Conservation (phyloP, 495 filamentous ascomycete genomes). For the Podospora appendiculata region DNA sequence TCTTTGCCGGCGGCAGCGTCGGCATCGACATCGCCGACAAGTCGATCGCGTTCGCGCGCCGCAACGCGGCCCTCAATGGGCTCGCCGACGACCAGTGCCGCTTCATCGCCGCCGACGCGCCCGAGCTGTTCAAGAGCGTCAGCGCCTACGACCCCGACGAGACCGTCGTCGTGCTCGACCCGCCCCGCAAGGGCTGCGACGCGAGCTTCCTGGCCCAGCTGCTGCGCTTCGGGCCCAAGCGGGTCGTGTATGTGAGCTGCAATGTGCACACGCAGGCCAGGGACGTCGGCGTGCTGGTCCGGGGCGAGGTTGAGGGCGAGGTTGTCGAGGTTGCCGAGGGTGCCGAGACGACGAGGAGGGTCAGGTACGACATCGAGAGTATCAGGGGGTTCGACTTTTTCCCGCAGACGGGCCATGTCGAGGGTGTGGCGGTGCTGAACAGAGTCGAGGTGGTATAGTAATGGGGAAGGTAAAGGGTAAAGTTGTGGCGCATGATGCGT, state of each 20-base stretch:
- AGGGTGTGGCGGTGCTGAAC: constrained; percentile 80
- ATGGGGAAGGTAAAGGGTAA: too few relatives aligned
- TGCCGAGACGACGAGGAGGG: constrained; percentile 29
- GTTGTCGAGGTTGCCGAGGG: neutral
- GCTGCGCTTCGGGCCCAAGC: constrained; percentile 60
- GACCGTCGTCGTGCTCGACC: constrained; percentile 87
- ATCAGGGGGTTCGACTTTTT: constrained; percentile 95
- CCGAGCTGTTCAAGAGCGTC: constrained; percentile 67
- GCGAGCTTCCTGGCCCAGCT: constrained; percentile 75
- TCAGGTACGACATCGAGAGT: constrained; percentile 82
- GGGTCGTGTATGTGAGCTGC: constrained; percentile 90
- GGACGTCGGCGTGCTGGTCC: constrained; percentile 78
- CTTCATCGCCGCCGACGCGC: constrained; percentile 82
- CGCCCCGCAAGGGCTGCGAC: constrained; percentile 91
- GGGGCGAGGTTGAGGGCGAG: constrained; percentile 37
- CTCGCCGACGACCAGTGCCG: constrained; percentile 50
- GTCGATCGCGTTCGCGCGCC: constrained; percentile 65
- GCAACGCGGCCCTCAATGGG: constrained; percentile 71
- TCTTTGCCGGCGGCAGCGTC: constrained; percentile 51
- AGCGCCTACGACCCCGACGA: constrained; percentile 60
- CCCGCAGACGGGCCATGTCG: constrained; percentile 94
- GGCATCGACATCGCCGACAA: constrained; percentile 51
- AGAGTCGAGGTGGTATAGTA: constrained; percentile 26
- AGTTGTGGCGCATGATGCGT: too few relatives aligned
- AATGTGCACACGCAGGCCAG: constrained; percentile 97